Evolutionary conservation across 331 rosid genomes (phyloP).

Genomic region (Pyracantha coccinea): DNA sequence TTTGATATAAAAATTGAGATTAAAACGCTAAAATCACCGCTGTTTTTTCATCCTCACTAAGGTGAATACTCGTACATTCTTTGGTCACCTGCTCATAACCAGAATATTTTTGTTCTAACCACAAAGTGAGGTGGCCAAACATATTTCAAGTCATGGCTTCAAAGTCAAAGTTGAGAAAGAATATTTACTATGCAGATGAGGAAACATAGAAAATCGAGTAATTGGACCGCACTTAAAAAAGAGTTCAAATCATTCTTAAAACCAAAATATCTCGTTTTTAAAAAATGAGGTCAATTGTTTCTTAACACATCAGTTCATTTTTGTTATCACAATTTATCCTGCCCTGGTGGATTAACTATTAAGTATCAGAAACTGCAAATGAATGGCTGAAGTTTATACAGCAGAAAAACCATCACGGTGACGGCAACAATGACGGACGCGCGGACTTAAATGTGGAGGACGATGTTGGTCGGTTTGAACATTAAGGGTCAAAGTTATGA

Average conservation of each 20-base stretch:
- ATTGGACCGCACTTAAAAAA: not conserved
- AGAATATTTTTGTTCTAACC: no score
- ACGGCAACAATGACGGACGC: no score
- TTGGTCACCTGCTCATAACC: no score
- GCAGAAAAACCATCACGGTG: no score
- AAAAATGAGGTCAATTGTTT: not conserved
- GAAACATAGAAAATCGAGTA: constrained; percentile 6
- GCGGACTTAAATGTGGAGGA: no score
- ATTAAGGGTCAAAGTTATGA: no score
- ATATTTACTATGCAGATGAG: constrained; percentile 7
- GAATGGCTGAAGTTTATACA: not conserved
- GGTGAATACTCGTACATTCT: no score
- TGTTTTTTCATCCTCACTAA: no score
- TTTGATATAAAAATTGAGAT: no score
- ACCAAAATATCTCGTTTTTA: not conserved
- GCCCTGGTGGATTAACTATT: not conserved
- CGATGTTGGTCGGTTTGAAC: no score
- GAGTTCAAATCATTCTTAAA: not conserved
- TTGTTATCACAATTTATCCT: not conserved
- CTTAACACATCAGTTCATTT: not conserved
- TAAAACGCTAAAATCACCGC: no score
- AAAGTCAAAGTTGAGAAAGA: constrained; percentile 22
- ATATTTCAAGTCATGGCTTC: constrained; percentile 12
- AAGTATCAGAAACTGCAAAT: not conserved
- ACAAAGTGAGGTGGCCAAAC: constrained; percentile 13